These are phyloP conservation scores for Thalassiosira livingstoniorum DNA, from an alignment of 352 stramenopile genomes.

Conservation along the genomic window DNA sequence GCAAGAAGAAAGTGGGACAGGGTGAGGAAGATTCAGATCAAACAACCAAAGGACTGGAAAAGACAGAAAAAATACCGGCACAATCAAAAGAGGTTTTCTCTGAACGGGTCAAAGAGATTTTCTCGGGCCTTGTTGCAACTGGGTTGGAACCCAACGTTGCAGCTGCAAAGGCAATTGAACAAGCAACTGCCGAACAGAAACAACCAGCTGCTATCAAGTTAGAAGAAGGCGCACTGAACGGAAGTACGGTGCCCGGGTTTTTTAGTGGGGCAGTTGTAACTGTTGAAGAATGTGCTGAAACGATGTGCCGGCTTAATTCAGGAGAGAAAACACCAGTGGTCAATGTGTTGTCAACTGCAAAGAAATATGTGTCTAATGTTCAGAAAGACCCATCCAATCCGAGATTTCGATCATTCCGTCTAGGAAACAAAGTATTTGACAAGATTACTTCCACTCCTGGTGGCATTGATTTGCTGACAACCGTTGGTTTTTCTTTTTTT, in stretches of 20 bases:
- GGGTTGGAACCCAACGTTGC: constrained; percentile 65
- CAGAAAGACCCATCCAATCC: constrained; percentile 65
- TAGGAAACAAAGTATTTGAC: constrained; percentile 80
- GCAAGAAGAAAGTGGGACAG: constrained; percentile 13
- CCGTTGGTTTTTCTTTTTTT: constrained; percentile 70
- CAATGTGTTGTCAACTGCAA: constrained; percentile 37
- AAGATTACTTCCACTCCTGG: constrained; percentile 62
- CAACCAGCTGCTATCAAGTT: not conserved
- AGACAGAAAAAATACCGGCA: constrained; percentile 33
- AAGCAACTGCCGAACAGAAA: constrained; percentile 24
- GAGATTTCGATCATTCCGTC: constrained; percentile 73
- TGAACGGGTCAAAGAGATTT: constrained; percentile 66
- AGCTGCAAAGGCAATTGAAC: constrained; percentile 63
- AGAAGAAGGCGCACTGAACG: constrained; percentile 16
- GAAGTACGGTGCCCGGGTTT: not conserved
- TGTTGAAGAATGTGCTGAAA: constrained; percentile 3
- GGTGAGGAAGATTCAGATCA: constrained; percentile 9
- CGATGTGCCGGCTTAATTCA: constrained; percentile 33
- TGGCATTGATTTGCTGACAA: constrained; percentile 55
- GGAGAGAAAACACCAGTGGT: constrained; percentile 20
- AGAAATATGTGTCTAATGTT: constrained; percentile 73
- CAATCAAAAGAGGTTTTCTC: constrained; percentile 69
- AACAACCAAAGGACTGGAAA: constrained; percentile 15
- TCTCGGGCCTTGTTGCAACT: constrained; percentile 60
- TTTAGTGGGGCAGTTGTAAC: not conserved